These are phyloP conservation scores for Eimeria sp. DNA, from an alignment of 169 alveolate species.

Conservation along the genomic window DNA sequence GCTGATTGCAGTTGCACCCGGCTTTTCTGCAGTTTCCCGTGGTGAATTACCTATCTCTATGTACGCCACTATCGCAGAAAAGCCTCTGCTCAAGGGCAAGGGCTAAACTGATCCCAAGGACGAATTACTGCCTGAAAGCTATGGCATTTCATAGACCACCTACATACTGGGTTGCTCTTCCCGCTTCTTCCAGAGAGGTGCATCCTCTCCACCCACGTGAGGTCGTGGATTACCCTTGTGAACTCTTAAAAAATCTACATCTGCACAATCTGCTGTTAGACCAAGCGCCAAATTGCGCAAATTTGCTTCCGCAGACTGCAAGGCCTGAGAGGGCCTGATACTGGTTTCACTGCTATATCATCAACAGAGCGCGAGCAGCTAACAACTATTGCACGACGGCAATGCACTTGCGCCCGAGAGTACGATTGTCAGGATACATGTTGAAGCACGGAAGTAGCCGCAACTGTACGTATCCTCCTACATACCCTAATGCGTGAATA, in stretches of 20 bases:
- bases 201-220: not conserved
- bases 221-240: not conserved
- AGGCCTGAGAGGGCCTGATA: not conserved
- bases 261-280: not conserved
- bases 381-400: not conserved
- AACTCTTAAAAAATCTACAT: slow-evolving; percentile 11
- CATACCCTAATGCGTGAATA: not conserved
- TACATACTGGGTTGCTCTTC: not conserved
- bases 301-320: not conserved
- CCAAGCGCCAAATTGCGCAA: slow-evolving; percentile 27
- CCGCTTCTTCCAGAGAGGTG: not conserved
- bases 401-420: not conserved
- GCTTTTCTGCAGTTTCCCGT: too few relatives aligned
- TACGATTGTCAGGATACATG: not conserved
- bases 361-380: not conserved
- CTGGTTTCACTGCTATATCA: not conserved
- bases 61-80: too few relatives aligned
- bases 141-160: not conserved
- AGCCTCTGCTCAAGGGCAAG: not conserved
- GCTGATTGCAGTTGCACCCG: too few relatives aligned
- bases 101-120: not conserved
- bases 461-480: not conserved
- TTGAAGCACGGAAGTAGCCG: not conserved
- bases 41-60: too few relatives aligned
- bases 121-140: not conserved